A percentile compares a stretch with the other conserved stretches of the same genome.
phyloP scores from a whole-genome alignment of 129 eudicot species.

The Ambrosia artemisiifolia region DNA sequence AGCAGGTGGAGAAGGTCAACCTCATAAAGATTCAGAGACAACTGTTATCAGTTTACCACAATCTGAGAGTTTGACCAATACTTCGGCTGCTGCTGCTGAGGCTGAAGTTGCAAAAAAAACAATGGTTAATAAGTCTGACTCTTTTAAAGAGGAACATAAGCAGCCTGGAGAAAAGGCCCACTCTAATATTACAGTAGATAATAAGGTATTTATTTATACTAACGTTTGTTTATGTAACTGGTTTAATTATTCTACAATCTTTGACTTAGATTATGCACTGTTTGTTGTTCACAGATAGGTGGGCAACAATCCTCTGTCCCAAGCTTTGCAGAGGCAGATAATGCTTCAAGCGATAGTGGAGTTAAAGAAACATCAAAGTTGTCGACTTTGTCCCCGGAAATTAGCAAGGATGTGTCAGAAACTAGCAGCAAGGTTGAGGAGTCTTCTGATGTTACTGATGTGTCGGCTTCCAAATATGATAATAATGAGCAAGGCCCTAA shows the following conservation, averaged over 20 bases:
- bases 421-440: constrained; percentile 17
- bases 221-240: not conserved
- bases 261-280: constrained; percentile 4
- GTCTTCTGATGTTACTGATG: constrained; percentile 6
- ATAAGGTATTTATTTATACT: constrained; percentile 41
- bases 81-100: constrained; percentile 21
- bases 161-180: constrained; percentile 24
- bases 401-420: constrained; percentile 19
- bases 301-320: constrained; percentile 33
- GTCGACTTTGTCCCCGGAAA: constrained; percentile 18
- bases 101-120: constrained; percentile 24
- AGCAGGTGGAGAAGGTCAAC: constrained; percentile 31
- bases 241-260: constrained; percentile 1
- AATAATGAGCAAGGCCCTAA: constrained; percentile 4
- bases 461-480: constrained; percentile 14
- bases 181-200: constrained; percentile 9
- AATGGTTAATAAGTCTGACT: constrained; percentile 25
- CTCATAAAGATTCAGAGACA: constrained; percentile 34
- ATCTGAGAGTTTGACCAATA: not conserved
- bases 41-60: constrained; percentile 27
- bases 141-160: constrained; percentile 32
- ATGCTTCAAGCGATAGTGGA: not conserved
- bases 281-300: constrained; percentile 37
- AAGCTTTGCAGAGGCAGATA: constrained; percentile 22
- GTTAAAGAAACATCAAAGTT: constrained; percentile 26